Evolutionary conservation across 768 basidiomycete genomes (phyloP), one percentile per base, ranked within the genome.

Genomic region (Amanita exitialis): DNA sequence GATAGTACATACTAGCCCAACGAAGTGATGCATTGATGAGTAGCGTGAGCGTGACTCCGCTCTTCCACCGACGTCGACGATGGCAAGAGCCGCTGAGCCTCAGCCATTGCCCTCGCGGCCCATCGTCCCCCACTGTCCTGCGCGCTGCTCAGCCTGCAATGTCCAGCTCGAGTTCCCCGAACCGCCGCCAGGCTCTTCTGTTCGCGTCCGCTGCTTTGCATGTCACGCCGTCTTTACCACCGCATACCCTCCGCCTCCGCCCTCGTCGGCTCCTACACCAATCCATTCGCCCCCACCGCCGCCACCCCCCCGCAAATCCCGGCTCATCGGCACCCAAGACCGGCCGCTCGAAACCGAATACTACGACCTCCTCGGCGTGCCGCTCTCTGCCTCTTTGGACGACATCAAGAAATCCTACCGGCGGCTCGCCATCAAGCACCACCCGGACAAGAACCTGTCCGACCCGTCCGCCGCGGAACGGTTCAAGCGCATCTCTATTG

Each of bases 391-490:
- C 6, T 82, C 83, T 13, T 75, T 77, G 3, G 90, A 91, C 15
- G 91, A 94, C 44, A 76, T 95, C 62, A 94, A 94, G 75, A 92
- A 87, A 63, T 86, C 92, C 2, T 94, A 95, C 67, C 80, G 92
- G 39, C 79, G 85, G 5, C 73, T 90, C 46, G 91, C 91, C 2
- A 92, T 95, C 67, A 91, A 91, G 65, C 82, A 85, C 59, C 90
- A 92, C 63, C 90, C 90, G 0, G 90, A 93, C 76, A 93, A 93
- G 74, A 92, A 94, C 62, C 89, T 80, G 0, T 81, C 86, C 59
- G 90, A 93, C 64, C 90, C 89, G 0, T 66, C 73, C 21, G 90
- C 92, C 0, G 90, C 88, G 59, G 90, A 90, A 54, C 77, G 80
- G n/a, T 92, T 92, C 74, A 91, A 91, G 61, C 77, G 86, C 56